phyloP scores from a whole-genome alignment of 2,329 filamentous ascomycete genomes.

The Rhynchosporium graminicola region DNA sequence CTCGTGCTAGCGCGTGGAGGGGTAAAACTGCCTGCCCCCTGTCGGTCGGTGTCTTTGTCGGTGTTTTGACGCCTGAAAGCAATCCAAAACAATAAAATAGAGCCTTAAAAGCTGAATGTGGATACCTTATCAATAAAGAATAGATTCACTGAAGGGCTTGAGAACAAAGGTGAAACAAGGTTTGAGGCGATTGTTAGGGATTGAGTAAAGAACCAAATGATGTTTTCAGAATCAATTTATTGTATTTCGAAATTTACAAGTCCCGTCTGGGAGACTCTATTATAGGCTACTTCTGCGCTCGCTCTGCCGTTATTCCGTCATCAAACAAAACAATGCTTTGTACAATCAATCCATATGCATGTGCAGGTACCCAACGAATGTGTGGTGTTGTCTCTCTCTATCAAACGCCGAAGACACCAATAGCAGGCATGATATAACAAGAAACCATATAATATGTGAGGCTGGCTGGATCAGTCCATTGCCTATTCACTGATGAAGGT shows the following conservation, averaged over 20 bases:
- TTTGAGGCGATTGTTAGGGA: neutral
- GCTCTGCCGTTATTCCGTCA: slow-evolving; percentile 15
- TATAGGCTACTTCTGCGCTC: slow-evolving; percentile 12
- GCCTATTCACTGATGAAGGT: slow-evolving; percentile 80
- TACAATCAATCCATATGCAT: slow-evolving; percentile 12
- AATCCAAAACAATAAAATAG: neutral
- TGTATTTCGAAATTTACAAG: slow-evolving; percentile 17
- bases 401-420: slow-evolving; percentile 32
- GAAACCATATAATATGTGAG: slow-evolving; percentile 18
- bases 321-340: slow-evolving; percentile 16
- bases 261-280: slow-evolving; percentile 19
- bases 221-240: slow-evolving; percentile 11
- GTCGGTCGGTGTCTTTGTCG: neutral
- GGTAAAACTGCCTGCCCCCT: neutral
- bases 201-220: neutral
- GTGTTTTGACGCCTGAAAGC: neutral
- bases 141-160: neutral
- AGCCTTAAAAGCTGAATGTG: neutral
- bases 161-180: slow-evolving; percentile 2
- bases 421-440: slow-evolving; percentile 18
- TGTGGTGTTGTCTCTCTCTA: slow-evolving; percentile 32
- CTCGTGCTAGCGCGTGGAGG: neutral
- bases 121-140: neutral
- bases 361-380: slow-evolving; percentile 34
- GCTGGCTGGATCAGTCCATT: too few species aligned